Evolutionary conservation across 2,329 filamentous ascomycete genomes (phyloP).

Genomic region (Pestalotiopsis sp.): DNA sequence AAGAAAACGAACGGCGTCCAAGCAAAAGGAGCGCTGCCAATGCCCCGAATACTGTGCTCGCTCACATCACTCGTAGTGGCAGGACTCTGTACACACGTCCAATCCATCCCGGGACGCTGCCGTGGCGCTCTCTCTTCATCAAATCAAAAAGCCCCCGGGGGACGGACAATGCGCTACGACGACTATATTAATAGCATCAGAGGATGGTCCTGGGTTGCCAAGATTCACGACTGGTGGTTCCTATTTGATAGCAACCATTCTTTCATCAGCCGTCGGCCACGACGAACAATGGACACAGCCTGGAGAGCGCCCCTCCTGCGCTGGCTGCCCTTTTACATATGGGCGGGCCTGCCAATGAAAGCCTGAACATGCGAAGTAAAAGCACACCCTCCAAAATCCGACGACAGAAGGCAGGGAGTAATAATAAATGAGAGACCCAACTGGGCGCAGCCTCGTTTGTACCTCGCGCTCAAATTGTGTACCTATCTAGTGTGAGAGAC

Average conservation of each 20-base stretch:
- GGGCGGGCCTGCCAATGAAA: not conserved
- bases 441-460: not conserved
- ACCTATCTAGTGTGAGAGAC: no score
- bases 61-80: not conserved
- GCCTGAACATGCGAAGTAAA: not conserved
- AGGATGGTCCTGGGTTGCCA: conserved; percentile 1
- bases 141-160: not conserved
- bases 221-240: not conserved
- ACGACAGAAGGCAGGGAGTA: not conserved
- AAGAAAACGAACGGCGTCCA: not conserved
- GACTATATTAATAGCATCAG: conserved; percentile 3
- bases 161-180: not conserved
- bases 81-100: not conserved
- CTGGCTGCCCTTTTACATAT: not conserved
- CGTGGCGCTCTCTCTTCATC: not conserved
- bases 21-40: not conserved
- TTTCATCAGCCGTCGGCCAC: not conserved
- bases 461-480: not conserved
- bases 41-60: not conserved
- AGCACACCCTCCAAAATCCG: not conserved
- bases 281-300: not conserved
- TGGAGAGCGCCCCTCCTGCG: not conserved
- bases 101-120: not conserved
- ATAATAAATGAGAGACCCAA: not conserved
- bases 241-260: not conserved